phyloP scores from a whole-genome alignment of 805 yeast species.

The Candida multigemmis region DNA sequence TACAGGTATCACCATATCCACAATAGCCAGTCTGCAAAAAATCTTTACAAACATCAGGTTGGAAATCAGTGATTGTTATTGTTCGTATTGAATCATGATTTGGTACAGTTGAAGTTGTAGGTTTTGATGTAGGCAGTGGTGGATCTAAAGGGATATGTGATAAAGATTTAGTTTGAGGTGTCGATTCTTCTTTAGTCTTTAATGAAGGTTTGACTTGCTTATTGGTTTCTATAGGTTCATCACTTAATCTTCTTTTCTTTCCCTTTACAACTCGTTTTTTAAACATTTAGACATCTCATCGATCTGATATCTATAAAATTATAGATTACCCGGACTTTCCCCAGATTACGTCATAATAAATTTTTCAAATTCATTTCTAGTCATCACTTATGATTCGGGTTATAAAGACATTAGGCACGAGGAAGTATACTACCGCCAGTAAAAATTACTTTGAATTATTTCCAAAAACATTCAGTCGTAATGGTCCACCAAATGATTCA shows the following conservation, averaged over 20 bases:
- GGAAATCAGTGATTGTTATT: constrained; percentile 74
- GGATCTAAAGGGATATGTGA: background rate
- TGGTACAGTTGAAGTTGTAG: background rate
- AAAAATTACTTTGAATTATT: constrained; percentile 50
- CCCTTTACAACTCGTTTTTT: too few species aligned
- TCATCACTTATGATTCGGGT: too few species aligned
- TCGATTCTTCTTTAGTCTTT: background rate
- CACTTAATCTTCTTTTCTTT: too few species aligned
- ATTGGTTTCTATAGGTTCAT: too few species aligned
- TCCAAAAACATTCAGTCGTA: constrained; percentile 64
- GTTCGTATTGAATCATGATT: constrained; percentile 39
- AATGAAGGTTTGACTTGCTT: too few species aligned
- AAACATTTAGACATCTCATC: too few species aligned
- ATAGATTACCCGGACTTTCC: background rate
- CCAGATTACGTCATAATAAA: background rate
- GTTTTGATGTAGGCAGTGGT: background rate
- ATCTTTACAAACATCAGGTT: constrained; percentile 92
- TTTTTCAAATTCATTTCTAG: too few species aligned
- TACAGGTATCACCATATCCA: constrained; percentile 96
- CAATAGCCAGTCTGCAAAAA: constrained; percentile 87
- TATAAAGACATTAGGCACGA: background rate
- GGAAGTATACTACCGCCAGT: constrained; percentile 1
- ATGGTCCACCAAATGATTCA: constrained; percentile 52
- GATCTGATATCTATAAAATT: too few species aligned
- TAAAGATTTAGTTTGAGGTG: constrained; percentile 1